Conservation (phyloP, 2,329 filamentous ascomycete species). For the Hymenoscyphus linearis region DNA sequence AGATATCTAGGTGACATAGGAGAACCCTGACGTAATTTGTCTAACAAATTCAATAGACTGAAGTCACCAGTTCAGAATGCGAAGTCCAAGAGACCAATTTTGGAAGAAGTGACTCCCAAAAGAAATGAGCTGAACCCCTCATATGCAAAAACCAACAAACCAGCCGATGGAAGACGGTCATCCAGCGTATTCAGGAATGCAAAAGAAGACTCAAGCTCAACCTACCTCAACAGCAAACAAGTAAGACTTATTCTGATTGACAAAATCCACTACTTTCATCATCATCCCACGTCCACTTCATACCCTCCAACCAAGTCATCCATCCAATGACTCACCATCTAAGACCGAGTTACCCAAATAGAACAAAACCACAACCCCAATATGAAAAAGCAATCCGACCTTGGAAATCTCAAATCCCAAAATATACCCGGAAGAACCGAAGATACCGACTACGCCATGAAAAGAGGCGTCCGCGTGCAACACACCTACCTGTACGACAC, state of each 20-base stretch:
- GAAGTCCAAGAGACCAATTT: too few species aligned
- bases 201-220: not conserved
- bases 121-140: too few species aligned
- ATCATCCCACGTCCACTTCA: not conserved
- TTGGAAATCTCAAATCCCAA: not conserved
- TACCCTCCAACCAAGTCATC: not conserved
- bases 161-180: too few species aligned
- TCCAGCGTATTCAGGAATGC: not conserved
- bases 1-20: too few species aligned
- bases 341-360: not conserved
- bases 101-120: too few species aligned
- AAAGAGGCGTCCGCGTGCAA: conserved; percentile 9
- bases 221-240: too few species aligned
- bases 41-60: too few species aligned
- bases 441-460: not conserved
- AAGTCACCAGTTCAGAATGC: too few species aligned
- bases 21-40: too few species aligned
- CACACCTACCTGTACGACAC: conserved; percentile 1
- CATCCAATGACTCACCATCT: not conserved
- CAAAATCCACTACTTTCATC: not conserved
- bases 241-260: too few species aligned
- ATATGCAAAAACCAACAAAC: too few species aligned
- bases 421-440: not conserved
- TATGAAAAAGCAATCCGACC: not conserved
- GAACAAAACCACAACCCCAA: not conserved